Base-by-base conservation (phyloP, 2,329 filamentous ascomycete species). In the Podosphaera fusca region DNA sequence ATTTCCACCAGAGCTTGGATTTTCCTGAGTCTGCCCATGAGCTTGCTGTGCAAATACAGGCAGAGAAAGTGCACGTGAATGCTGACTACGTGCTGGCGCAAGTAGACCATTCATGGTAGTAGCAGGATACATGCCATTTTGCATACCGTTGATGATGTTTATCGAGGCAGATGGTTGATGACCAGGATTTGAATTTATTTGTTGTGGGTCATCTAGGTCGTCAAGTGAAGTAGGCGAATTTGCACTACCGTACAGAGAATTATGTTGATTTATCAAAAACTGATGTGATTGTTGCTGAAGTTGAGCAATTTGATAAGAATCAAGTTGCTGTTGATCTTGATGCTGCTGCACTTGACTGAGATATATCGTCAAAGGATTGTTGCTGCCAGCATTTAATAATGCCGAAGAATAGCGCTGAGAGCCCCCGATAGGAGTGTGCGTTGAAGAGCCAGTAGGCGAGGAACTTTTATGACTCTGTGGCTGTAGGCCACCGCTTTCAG, bases 321-420 rank as follows among this genome's bases (percentile, higher is more conserved):
- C 71, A 58, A 73, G 69, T 40, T 67, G 65, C 60, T 89, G 84
- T 54, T 80, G 77, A 61, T 86, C 83, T 14, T 79, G 77, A 65
- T 85, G 80, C 60, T 83, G 79, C 30, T 81, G 82, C 34, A 90
- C 79, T 66, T 94, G 87, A 70, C 82, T 90, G 59, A 95, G 77
- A 68, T 95, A 96, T 80, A 95, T 81, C 31, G 89, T 95, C 68
- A 96, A 70, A 0, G 90, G 90, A 69, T 95, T 95, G 73, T 81
- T 90, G 65, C 75, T 75, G 56, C 80, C 84, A 55, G 80, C 81
- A 69, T 89, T 92, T 69, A 95, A 80, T 58, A 94, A 79, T 7
- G 62, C 65, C 78, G 79, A 64, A 70, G 76, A 56, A 76, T 77
- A 60, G 57, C 75, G 69, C 1, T 68, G 70, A 21, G 65, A 62